Percentiles rank a stretch among this genome's conserved stretches.
Evolutionary conservation across 1,284 basidiomycete species (phyloP).

Genomic region (Pisolithus thermaeus): DNA sequence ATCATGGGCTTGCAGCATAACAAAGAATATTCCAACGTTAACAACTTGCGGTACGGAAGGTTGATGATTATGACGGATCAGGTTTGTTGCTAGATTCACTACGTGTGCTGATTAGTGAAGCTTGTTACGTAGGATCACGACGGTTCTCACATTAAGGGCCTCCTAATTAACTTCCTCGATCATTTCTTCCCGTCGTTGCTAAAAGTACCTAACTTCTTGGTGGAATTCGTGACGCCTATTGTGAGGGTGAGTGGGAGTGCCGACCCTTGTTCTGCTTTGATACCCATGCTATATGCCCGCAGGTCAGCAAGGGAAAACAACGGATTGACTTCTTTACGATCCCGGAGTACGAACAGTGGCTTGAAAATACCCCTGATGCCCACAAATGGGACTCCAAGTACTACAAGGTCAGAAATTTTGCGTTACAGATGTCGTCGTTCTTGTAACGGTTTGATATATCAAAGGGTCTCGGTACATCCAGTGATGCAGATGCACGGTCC

Average conservation of each 20-base stretch:
- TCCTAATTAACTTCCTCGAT: slow-evolving; percentile 97
- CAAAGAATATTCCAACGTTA: slow-evolving; percentile 75
- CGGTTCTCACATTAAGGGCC: slow-evolving; percentile 98
- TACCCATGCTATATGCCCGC: slow-evolving; percentile 1
- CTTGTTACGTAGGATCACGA: slow-evolving; percentile 81
- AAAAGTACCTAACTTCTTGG: slow-evolving; percentile 88
- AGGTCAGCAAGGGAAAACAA: slow-evolving; percentile 80
- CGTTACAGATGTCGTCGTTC: background rate
- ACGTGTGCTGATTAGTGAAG: slow-evolving; percentile 9
- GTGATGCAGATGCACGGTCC: slow-evolving; percentile 81
- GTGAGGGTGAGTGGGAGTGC: slow-evolving; percentile 63
- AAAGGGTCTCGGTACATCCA: slow-evolving; percentile 94
- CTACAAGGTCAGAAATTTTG: slow-evolving; percentile 70
- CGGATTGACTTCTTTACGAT: slow-evolving; percentile 94
- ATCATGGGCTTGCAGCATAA: slow-evolving; percentile 96
- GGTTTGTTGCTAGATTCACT: slow-evolving; percentile 37
- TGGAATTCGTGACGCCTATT: slow-evolving; percentile 99
- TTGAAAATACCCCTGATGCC: slow-evolving; percentile 73
- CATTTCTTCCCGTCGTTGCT: slow-evolving; percentile 96
- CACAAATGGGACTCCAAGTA: slow-evolving; percentile 92
- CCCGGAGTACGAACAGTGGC: slow-evolving; percentile 95
- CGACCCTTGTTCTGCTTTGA: slow-evolving; percentile 7
- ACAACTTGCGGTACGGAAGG: slow-evolving; percentile 85
- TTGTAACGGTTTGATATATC: background rate
- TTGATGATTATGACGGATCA: slow-evolving; percentile 99